Base-by-base conservation (phyloP, 2,329 filamentous ascomycete genomes). In the Sarocladium strictum region DNA sequence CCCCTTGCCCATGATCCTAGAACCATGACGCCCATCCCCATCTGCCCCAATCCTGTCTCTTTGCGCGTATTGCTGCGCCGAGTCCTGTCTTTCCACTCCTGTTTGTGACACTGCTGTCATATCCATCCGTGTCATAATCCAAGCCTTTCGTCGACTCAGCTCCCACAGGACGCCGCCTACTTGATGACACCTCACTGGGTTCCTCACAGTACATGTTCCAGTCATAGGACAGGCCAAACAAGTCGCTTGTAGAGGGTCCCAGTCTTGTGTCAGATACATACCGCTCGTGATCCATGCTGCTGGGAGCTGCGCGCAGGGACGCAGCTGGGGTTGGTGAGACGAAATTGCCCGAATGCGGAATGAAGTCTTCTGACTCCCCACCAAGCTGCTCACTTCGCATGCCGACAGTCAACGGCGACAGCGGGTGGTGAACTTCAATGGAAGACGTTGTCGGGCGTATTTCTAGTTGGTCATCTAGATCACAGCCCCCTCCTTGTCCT, bases 1-100 rank as follows among this genome's bases (percentile, higher is more conserved):
- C n/a, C n/a, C n/a, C n/a, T n/a, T n/a, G n/a, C n/a, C 54, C 24
- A n/a, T 12, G 23, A 47, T n/a, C 1, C 37, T 32, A 58, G 35
- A 55, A 57, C 59, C 59, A 58, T 37, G 50, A 58, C 2, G 38
- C 41, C 60, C 60, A 61, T 9, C 53, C 53, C 58, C 60, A 60
- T 37, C 55, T 53, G 23, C 57, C 52, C n/a, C 32, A 26, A 6
- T 52, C 58, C 35, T 56, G 55, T 17, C 33, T 45, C 37, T 45
- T 54, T 27, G 27, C 15, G 14, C 38, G 29, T 45, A 15, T 32
- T 26, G 19, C 53, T 14, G 14, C 27, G 7, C 27, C 29, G 23
- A 23, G 26, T 14, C 26, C 47, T 10, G 15, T 3, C 10, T 17
- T 51, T 10, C 17, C 27, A 5, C 27, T n/a, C 47, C 15, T 17